Evolutionary conservation across 1,284 basidiomycete genomes (phyloP), one percentile per base, ranked within the genome.

Genomic region (Ganoderma lingzhi): DNA sequence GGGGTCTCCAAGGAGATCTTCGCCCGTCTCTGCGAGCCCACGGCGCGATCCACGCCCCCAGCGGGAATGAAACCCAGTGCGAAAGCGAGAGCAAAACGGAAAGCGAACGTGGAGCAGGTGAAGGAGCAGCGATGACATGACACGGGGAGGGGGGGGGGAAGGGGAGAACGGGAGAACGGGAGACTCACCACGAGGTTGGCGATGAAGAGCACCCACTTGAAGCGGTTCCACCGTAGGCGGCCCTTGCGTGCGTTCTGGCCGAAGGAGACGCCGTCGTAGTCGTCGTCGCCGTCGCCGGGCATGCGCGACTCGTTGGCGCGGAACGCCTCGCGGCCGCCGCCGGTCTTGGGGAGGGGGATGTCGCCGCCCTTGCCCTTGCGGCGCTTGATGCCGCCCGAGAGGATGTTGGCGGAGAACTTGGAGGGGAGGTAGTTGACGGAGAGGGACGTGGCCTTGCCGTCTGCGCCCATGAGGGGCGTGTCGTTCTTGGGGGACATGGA

Each of bases 201-300:
- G 19, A 81, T 39, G 77, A 90, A 87, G 41, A 90, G 79, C 14
- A 81, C 78, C 87, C 87, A 89, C 74, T 90, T 90, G 83, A 89
- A 90, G 69, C 84, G 79, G 76, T 88, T 90, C 88, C 88, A 90
- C 45, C 86, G 80, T 32, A 87, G 78, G 71, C 82, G 82, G 66
- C 82, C 78, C 72, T 82, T 83, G 71, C 80, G 80, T 44, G 80
- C 80, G n/a, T 75, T 80, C 76, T 84, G 76, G 39, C 74, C 76
- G 62, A 81, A 80, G 71, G 80, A 80, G 37, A 86, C 79, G 9
- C 85, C 86, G 66, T 88, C 86, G 69, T 83, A 82, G 74, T 85
- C 85, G 68, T 88, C 87, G 75, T 89, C 87, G 71, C 84, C 84
- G 17, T 83, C 86, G 51, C 83, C 85, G 15, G 88, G 86, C 82